Conservation (phyloP, 208 protist species). For the Acanthamoeba triangularis region DNA sequence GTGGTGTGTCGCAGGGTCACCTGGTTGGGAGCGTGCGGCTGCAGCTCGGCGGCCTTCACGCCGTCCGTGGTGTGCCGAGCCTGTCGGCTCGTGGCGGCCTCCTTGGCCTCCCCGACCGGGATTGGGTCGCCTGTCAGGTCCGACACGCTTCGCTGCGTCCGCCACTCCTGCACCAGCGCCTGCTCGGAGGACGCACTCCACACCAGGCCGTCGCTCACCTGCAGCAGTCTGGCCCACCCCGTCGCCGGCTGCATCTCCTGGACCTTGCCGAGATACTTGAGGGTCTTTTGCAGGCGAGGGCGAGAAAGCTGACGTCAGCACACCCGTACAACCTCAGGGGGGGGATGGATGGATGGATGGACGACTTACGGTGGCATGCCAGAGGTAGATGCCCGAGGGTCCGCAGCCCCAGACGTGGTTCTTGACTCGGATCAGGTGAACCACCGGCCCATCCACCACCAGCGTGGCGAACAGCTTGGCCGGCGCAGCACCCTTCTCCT, state of each 20-base stretch:
- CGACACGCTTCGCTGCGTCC: not conserved
- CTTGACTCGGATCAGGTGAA: not conserved
- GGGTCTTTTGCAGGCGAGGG: not conserved
- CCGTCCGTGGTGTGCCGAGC: not conserved
- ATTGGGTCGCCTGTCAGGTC: not conserved
- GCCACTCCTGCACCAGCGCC: not conserved
- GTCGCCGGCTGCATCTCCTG: not conserved
- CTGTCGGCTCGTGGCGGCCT: not conserved
- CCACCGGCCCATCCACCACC: not conserved
- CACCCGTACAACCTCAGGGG: too few species aligned
- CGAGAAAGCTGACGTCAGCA: too few species aligned
- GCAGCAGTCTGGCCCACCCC: not conserved
- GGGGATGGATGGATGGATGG: too few species aligned
- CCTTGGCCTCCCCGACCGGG: too few species aligned
- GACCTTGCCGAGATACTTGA: not conserved
- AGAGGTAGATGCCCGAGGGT: not conserved
- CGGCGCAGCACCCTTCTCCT: not conserved
- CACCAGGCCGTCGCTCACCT: not conserved
- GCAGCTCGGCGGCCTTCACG: not conserved
- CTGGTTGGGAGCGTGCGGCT: too few species aligned
- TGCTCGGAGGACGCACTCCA: not conserved
- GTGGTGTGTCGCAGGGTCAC: too few species aligned
- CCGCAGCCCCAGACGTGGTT: not conserved
- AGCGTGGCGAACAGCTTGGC: not conserved
- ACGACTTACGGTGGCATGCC: not conserved